phyloP scores from a whole-genome alignment of 164 flowering plant genomes.

The Chloranthus sessilifolius region DNA sequence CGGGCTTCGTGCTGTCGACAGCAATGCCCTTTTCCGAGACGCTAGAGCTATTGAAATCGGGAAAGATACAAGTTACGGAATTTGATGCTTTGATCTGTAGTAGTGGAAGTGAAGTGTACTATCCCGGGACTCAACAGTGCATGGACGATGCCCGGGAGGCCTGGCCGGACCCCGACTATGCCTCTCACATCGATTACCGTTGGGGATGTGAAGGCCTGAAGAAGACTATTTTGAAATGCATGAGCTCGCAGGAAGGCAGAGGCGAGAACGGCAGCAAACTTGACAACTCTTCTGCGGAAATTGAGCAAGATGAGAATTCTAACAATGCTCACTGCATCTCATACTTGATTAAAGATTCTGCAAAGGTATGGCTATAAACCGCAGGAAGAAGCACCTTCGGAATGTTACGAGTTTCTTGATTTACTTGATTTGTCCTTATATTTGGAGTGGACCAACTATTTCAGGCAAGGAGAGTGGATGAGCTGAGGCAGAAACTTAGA shows the following conservation, averaged over 20 bases:
- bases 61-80: conserved; percentile 54
- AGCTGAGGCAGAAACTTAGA: conserved; percentile 87
- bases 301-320: conserved; percentile 61
- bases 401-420: background rate
- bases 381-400: background rate
- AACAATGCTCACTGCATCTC: conserved; percentile 73
- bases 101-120: conserved; percentile 90
- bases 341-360: conserved; percentile 55
- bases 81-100: conserved; percentile 90
- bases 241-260: conserved; percentile 46
- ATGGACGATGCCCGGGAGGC: conserved; percentile 46
- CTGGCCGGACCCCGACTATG: conserved; percentile 70
- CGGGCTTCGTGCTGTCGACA: conserved; percentile 78
- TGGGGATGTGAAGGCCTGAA: conserved; percentile 89
- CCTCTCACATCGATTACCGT: conserved; percentile 78
- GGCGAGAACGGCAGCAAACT: conserved; percentile 20
- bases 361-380: conserved; percentile 37
- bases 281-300: conserved; percentile 18
- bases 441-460: conserved; percentile 7
- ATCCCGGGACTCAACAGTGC: conserved; percentile 48
- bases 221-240: conserved; percentile 74
- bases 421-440: conserved; percentile 4
- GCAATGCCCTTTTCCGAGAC: conserved; percentile 77
- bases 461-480: conserved; percentile 79
- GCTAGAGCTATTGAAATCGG: conserved; percentile 50